Base-by-base conservation (phyloP, 371 early-diverging fungal species). In the Dinochytrium kinnereticum region DNA sequence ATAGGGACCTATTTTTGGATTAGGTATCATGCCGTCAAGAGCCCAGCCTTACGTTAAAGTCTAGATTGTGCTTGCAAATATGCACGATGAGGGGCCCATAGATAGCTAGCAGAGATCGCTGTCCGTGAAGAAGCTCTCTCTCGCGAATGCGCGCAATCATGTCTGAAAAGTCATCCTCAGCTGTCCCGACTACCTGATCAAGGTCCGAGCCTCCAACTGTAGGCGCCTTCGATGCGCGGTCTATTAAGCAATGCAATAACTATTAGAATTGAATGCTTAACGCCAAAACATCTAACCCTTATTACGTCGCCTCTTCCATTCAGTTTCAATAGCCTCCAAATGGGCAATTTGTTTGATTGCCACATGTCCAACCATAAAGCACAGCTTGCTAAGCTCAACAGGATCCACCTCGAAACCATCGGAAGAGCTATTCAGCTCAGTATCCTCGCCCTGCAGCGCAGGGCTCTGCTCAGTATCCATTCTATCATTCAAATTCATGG, bases 101-200 rank as follows among this genome's bases (percentile, higher is more conserved):
- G 15, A 86, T 78, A 17, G 89, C 86, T 38, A 98, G 82, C 67
- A 98, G 80, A 2, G 95, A 92, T 36, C 86, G 76, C 40, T 82
- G 81, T 13, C 94, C 94, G 80, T 89, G 94, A 39, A 98, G 82
- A 3, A 98, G 85, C 81, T 97, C 97, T 57, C 90, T 86, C 80
- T 98, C 98, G 17, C 98, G 90, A 38, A 98, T 91, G 57, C 87
- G 86, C 0, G 86, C 82, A 51, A 97, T 87, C 1, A 91, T 89
- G 65, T 98, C 98, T 49, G 93, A 90, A 78, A 97, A 93, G 74
- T 97, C 98, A 78, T 98, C 98, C 78, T 98, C 98, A 1, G 91
- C 91, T 0, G 94, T 89, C 7, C 97, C 98, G 21, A 90, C 92
- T 0, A 96, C 94, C 75, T 95, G 93, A 21, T 96, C 96, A 1